Percentiles rank a stretch among this genome's conserved stretches.
Conservation (phyloP, 2,329 filamentous ascomycete species). For the Penicillium sp. region DNA sequence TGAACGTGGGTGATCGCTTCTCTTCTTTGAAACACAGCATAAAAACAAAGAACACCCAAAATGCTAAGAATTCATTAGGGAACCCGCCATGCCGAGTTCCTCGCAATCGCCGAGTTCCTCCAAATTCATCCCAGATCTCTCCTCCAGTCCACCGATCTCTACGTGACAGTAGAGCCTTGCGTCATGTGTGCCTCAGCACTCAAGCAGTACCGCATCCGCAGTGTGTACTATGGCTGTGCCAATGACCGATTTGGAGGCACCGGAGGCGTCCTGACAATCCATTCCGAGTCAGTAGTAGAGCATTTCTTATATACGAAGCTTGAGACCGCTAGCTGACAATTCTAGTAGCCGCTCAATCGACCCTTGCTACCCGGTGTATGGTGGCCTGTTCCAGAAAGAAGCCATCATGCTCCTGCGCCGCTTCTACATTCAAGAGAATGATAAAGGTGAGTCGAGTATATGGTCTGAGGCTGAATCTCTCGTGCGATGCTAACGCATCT, state of each 20-base stretch:
- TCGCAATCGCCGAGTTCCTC: constrained; percentile 73
- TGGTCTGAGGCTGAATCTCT: not conserved
- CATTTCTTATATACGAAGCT: not conserved
- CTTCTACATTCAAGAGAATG: constrained; percentile 98
- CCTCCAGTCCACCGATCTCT: constrained; percentile 75
- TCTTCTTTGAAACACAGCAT: not conserved
- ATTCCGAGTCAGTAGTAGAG: constrained; percentile 59
- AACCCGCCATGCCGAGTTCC: constrained; percentile 92
- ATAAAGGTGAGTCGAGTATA: constrained; percentile 65
- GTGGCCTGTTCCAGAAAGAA: constrained; percentile 86
- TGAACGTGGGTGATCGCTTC: constrained; percentile 54
- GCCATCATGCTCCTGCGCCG: constrained; percentile 88
- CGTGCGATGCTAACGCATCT: not conserved
- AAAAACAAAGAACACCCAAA: not conserved
- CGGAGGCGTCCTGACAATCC: constrained; percentile 87
- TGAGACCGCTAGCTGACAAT: not conserved
- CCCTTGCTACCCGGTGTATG: constrained; percentile 76
- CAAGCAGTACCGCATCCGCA: constrained; percentile 81
- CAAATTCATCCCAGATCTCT: constrained; percentile 66
- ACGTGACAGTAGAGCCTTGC: constrained; percentile 97
- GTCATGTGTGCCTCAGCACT: constrained; percentile 97
- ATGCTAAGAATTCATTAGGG: constrained; percentile 60
- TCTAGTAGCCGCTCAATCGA: constrained; percentile 69
- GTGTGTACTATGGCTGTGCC: constrained; percentile 90
- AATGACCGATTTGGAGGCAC: constrained; percentile 98